Evolutionary conservation across 345 rosid genomes (phyloP).

Genomic region (Populus deltoides): DNA sequence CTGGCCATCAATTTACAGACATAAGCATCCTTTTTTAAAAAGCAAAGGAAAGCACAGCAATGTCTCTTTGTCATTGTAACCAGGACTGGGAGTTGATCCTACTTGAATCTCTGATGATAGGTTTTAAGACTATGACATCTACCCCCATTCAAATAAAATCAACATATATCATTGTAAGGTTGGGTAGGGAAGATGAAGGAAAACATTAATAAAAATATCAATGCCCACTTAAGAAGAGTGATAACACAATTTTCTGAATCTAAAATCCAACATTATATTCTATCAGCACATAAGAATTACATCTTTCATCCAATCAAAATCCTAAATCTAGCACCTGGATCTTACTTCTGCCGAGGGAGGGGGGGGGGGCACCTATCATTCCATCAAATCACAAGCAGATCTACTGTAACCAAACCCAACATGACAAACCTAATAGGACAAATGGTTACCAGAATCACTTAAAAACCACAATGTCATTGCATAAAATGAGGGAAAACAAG

Average conservation of each 20-base stretch:
- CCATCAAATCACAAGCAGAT: neutral
- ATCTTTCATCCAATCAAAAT: neutral
- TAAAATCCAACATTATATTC: neutral
- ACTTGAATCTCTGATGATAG: neutral
- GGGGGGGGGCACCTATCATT: neutral
- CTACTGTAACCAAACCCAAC: neutral
- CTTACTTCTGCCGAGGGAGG: neutral
- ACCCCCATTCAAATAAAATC: neutral
- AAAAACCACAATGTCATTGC: neutral
- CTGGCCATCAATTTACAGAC: constrained; percentile 34
- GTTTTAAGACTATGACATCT: neutral
- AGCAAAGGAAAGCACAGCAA: neutral
- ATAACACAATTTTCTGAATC: neutral
- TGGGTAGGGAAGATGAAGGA: neutral
- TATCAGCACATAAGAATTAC: neutral
- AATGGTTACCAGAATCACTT: neutral
- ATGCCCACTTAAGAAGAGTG: neutral
- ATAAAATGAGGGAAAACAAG: neutral
- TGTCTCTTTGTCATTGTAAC: neutral
- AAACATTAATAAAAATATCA: neutral
- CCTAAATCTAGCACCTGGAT: neutral
- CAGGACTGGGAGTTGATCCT: neutral
- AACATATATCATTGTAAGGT: neutral
- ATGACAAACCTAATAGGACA: neutral
- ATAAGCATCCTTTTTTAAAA: neutral